Evolutionary conservation across 2,329 filamentous ascomycete genomes (phyloP), one percentile per base, ranked within the genome.

Genomic region (Aspergillus sp.): DNA sequence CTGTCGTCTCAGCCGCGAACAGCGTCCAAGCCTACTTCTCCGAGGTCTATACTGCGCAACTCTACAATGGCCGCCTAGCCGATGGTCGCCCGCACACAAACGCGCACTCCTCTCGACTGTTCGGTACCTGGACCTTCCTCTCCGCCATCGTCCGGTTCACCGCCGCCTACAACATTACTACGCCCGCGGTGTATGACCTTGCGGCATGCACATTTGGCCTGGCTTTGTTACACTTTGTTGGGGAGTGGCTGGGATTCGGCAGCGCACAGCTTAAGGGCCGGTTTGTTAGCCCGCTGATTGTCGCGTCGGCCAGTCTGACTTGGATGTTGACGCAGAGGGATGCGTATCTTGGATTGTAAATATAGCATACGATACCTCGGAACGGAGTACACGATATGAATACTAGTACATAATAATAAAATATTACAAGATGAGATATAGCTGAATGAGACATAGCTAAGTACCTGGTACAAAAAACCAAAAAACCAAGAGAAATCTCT

Each of bases 111-210:
- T 87, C 87, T 24, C 87, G 91, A 62, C 86, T 91, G 19, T 96
- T 96, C 73, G 92, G 90, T 54, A 95, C 90, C 31, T 97, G 92
- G 88, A 96, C 93, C 0, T 82, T 93, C 57, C 80, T 96, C 58
- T 88, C 89, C 6, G 84, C 86, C 58, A 79, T 96, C 51, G 83
- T 96, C 45, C 86, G 93, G 52, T 78, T 92, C 64, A 96, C 96
- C 70, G 90, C 91, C 4, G 90, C 90, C 35, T 96, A 96, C 77
- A 82, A 96, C 73, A 85, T 96, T 62, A 80, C 86, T 64, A 82
- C 91, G 60, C 84, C 84, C 1, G 82, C 84, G 45, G 80, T 93
- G 55, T 97, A 96, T 74, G 84, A 95, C 72, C 80, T 97, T 58
- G 89, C 89, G 15, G 78, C 95, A 64, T 90, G 88, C 84, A 95